Evolutionary conservation across 352 stramenopile species (phyloP).

Genomic region (Phytophthora multivora): DNA sequence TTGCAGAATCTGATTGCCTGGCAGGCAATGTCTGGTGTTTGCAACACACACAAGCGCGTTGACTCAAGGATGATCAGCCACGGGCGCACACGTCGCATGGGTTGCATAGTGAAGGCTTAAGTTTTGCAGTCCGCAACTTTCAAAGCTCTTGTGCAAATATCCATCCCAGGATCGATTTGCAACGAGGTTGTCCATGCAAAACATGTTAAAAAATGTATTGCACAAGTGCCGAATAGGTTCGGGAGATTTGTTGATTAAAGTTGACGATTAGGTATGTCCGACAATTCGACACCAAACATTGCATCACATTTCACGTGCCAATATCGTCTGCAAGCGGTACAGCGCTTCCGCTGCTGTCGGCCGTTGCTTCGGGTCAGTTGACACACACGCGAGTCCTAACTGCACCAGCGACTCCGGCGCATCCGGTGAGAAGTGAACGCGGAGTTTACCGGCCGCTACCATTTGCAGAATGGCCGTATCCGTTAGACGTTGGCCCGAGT

Average conservation of each 20-base stretch:
- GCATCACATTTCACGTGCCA: conserved; percentile 24
- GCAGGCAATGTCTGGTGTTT: conserved; percentile 4
- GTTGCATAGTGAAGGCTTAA: conserved; percentile 29
- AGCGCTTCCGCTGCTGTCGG: conserved; percentile 42
- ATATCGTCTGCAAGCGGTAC: conserved; percentile 38
- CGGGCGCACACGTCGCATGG: conserved; percentile 22
- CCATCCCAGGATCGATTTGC: conserved; percentile 29
- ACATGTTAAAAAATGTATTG: conserved; percentile 29
- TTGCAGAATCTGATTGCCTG: too few relatives aligned
- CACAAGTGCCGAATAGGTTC: conserved; percentile 27
- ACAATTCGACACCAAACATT: conserved; percentile 1
- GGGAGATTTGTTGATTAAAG: conserved; percentile 18
- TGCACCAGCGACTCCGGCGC: conserved; percentile 24
- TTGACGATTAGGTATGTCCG: conserved; percentile 8
- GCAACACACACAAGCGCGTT: conserved; percentile 5
- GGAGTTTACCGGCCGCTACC: conserved; percentile 38
- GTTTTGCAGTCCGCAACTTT: neutral
- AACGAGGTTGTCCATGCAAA: conserved; percentile 1
- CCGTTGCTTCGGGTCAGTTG: conserved; percentile 31
- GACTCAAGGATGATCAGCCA: conserved; percentile 23
- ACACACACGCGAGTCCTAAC: conserved; percentile 32
- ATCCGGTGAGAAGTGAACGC: conserved; percentile 33
- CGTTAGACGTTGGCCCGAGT: conserved; percentile 15
- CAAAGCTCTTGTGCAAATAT: conserved; percentile 18
- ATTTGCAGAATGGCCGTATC: conserved; percentile 49